Conservation (phyloP, 2,329 filamentous ascomycete species). For the Geoglossum cookeanum region DNA sequence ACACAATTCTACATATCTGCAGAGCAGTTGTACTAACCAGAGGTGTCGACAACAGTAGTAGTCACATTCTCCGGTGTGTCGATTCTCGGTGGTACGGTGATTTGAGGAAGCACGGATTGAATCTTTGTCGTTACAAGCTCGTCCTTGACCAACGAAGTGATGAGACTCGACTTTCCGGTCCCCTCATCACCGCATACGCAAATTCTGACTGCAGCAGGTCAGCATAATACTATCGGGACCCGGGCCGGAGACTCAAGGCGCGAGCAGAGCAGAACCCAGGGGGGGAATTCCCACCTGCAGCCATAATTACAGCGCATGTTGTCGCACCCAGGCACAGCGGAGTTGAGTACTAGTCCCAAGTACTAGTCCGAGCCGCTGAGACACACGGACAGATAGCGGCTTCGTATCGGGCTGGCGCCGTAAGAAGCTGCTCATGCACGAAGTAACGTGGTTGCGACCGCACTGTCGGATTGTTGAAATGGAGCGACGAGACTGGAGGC, state of each 20-base stretch:
- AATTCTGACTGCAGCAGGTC: constrained; percentile 49
- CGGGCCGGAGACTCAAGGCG: background rate
- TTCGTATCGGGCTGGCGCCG: background rate
- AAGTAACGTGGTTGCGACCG: background rate
- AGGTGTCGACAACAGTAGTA: constrained; percentile 88
- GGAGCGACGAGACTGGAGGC: background rate
- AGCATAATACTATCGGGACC: background rate
- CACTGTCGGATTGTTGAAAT: background rate
- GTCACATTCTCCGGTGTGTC: constrained; percentile 93
- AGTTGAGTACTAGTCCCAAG: background rate
- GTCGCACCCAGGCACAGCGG: background rate
- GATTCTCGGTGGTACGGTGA: constrained; percentile 83
- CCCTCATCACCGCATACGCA: constrained; percentile 94
- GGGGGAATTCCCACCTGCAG: background rate
- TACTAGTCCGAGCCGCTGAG: too few species aligned
- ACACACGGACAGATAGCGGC: background rate
- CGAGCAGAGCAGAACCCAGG: background rate
- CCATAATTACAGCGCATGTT: background rate
- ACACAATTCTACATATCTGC: background rate
- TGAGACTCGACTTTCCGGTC: constrained; percentile 83
- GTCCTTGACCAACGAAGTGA: constrained; percentile 90
- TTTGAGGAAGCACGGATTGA: constrained; percentile 80
- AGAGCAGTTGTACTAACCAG: background rate
- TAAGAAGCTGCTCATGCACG: background rate
- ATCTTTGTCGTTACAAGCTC: constrained; percentile 93